Base-by-base conservation (phyloP, 768 basidiomycete species). In the Lentinula edodes region DNA sequence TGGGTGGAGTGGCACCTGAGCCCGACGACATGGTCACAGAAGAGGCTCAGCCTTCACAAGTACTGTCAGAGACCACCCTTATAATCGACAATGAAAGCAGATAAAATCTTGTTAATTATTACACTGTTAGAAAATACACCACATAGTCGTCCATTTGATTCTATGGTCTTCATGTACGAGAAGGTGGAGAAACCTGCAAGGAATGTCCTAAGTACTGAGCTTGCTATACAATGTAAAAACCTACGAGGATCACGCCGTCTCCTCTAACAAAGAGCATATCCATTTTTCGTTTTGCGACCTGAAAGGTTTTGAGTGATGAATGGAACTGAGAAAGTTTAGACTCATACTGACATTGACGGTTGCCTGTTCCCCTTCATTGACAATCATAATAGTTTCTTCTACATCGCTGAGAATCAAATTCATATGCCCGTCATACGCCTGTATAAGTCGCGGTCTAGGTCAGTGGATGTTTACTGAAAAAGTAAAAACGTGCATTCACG, bases 381-480 rank as follows among this genome's bases (percentile, higher is more conserved):
- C 93, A 64, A 97, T 81, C 85, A 95, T 91, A 64, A 98, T 93
- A 2, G 90, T 95, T 77, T 99, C 97, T 71, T 98, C 96, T 15
- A 98, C 97, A 70, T 98, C 93, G 68, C 93, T 95, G 67, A 99
- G 81, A 64, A 99, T 97, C 68, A 99, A 81, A 74, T 99, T 98
- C 97, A 98, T 98, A 74, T 98, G 97, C n/a, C 95, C 97, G 77
- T 99, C 97, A 70, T 98, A 98, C 20, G 97, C 97, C 97, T 99
- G 69, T 12, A 66, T 63, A 55, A 63, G 28, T 65, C 50, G 55
- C 61, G 59, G 63, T 32, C 65, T 28, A 61, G 28, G 28, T 28
- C 28, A 28, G 3, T 28, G 28, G 28, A 28, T 28, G 28, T 63
- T 7, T 57, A 59, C 42, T 59, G 62, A 64, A 52, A 59, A 28